Percentiles rank a stretch among this genome's conserved stretches.
These are phyloP conservation scores for Metrosideros polymorpha DNA, from an alignment of 441 rosid genomes.

Conservation along the genomic window DNA sequence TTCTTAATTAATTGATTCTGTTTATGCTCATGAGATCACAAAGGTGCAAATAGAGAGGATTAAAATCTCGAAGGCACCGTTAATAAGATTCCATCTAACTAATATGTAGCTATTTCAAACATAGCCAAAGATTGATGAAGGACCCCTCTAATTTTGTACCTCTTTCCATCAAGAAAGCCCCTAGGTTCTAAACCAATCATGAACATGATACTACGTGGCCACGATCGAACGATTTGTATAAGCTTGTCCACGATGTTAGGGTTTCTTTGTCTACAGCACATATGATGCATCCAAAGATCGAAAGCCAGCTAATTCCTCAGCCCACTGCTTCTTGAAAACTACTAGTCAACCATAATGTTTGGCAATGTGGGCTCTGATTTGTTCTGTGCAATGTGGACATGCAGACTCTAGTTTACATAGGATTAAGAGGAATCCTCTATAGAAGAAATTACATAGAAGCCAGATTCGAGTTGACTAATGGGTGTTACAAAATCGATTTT, in stretches of 20 bases:
- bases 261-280: background rate
- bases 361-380: too few species aligned
- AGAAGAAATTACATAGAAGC: background rate
- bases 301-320: background rate
- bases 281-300: background rate
- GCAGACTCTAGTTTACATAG: background rate
- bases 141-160: background rate
- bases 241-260: background rate
- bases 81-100: background rate
- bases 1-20: background rate
- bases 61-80: background rate
- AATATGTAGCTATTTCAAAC: background rate
- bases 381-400: rapidly evolving
- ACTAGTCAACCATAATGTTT: background rate
- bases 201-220: background rate
- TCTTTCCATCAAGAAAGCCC: background rate
- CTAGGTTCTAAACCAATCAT: background rate
- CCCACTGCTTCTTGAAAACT: background rate
- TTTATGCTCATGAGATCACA: background rate
- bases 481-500: background rate
- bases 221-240: background rate
- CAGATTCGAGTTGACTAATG: background rate
- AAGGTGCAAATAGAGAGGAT: background rate
- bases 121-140: background rate
- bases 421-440: background rate